phyloP scores from a whole-genome alignment of 257 asterid species.

The Salvia splendens region DNA sequence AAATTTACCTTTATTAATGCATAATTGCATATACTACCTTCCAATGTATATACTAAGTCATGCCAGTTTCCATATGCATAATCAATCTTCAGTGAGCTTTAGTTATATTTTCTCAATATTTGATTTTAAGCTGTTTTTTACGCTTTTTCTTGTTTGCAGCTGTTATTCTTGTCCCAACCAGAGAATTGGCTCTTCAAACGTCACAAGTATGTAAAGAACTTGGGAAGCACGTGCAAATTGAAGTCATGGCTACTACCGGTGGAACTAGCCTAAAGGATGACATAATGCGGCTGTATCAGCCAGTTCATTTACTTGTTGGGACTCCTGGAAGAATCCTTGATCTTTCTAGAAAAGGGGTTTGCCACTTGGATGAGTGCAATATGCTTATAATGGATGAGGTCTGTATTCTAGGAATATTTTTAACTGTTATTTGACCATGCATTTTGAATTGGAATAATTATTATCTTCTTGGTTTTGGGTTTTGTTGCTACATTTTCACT shows the following conservation, averaged over 20 bases:
- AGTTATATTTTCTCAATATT: conserved; percentile 4
- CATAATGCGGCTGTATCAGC: conserved; percentile 89
- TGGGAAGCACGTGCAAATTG: conserved; percentile 73
- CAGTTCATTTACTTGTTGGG: conserved; percentile 91
- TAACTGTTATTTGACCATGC: conserved; percentile 5
- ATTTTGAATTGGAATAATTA: neutral
- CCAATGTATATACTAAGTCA: neutral
- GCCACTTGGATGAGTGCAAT: conserved; percentile 59
- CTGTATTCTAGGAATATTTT: conserved; percentile 14
- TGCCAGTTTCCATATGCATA: conserved; percentile 1
- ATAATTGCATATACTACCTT: neutral
- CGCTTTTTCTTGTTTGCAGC: conserved; percentile 45
- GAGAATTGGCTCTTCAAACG: conserved; percentile 90
- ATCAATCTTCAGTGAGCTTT: conserved; percentile 1
- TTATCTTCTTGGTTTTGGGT: conserved; percentile 1
- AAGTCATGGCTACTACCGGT: conserved; percentile 87
- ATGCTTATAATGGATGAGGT: conserved; percentile 93
- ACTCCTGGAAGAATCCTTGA: conserved; percentile 94
- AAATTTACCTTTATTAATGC: neutral
- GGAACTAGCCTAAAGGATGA: conserved; percentile 92
- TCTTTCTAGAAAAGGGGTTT: conserved; percentile 71
- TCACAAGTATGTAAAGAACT: conserved; percentile 92
- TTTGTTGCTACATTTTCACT: neutral
- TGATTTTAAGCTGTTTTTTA: conserved; percentile 13
- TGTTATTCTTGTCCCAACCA: conserved; percentile 80